phyloP scores from a whole-genome alignment of 164 flowering plant species.

The Vitis labrusca region DNA sequence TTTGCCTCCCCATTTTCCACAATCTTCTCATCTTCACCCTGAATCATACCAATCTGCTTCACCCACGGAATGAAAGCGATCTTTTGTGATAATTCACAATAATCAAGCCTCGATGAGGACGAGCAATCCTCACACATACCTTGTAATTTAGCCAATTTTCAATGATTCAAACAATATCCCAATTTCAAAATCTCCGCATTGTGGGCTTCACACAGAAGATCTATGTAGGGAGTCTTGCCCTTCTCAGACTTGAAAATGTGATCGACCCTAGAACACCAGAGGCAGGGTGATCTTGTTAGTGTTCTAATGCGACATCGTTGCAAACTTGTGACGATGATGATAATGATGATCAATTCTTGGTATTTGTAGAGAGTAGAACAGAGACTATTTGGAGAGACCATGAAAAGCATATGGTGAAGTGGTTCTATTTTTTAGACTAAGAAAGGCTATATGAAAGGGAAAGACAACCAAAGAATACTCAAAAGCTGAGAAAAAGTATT shows the following conservation, averaged over 20 bases:
- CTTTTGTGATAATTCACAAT: conserved; percentile 14
- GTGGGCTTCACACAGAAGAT: conserved; percentile 78
- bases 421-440: conserved; percentile 23
- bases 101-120: conserved; percentile 34
- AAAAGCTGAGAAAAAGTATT: not conserved
- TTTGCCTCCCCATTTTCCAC: conserved; percentile 33
- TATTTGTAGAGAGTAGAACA: conserved; percentile 20
- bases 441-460: conserved; percentile 21
- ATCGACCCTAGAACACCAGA: no score
- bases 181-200: conserved; percentile 69
- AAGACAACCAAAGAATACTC: conserved; percentile 41
- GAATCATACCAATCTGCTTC: conserved; percentile 39
- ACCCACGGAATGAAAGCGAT: conserved; percentile 44
- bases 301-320: conserved; percentile 53
- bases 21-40: conserved; percentile 22
- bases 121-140: conserved; percentile 84
- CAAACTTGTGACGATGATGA: conserved; percentile 35
- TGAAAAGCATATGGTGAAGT: conserved; percentile 10
- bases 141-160: conserved; percentile 47
- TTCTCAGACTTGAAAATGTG: not conserved
- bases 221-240: conserved; percentile 28
- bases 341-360: conserved; percentile 4
- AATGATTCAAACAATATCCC: conserved; percentile 66
- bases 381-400: not conserved
- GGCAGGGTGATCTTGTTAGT: conserved; percentile 41